phyloP scores from a whole-genome alignment of 2,329 filamentous ascomycete species.

The Colletotrichum sp. region DNA sequence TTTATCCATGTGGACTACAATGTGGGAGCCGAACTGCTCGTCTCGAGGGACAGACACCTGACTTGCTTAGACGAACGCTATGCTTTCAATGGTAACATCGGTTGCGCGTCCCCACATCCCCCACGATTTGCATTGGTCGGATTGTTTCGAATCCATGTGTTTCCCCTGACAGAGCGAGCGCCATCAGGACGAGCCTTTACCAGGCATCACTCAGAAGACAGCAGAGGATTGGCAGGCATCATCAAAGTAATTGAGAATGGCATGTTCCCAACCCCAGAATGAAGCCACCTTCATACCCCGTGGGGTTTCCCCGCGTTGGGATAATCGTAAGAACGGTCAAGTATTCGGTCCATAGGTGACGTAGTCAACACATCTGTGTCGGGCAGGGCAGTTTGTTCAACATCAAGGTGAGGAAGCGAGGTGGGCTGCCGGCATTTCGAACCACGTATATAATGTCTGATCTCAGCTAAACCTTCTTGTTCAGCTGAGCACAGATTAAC shows the following conservation, averaged over 20 bases:
- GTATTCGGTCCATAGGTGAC: neutral
- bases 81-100: neutral
- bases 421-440: neutral
- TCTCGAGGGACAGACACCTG: neutral
- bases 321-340: neutral
- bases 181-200: rapidly evolving
- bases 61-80: neutral
- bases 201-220: neutral
- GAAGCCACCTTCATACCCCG: neutral
- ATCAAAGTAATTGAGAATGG: neutral
- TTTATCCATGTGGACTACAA: rapidly evolving
- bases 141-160: neutral
- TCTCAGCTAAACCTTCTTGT: neutral
- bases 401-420: neutral
- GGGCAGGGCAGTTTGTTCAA: neutral
- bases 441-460: neutral
- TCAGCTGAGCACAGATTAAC: neutral
- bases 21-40: neutral
- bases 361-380: neutral
- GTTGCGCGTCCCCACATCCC: neutral
- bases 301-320: neutral
- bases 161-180: neutral
- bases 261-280: neutral
- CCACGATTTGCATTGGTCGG: neutral
- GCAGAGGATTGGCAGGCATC: neutral